Evolutionary conservation across 2,329 filamentous ascomycete species (phyloP).

Genomic region (Microascus cirrosus): DNA sequence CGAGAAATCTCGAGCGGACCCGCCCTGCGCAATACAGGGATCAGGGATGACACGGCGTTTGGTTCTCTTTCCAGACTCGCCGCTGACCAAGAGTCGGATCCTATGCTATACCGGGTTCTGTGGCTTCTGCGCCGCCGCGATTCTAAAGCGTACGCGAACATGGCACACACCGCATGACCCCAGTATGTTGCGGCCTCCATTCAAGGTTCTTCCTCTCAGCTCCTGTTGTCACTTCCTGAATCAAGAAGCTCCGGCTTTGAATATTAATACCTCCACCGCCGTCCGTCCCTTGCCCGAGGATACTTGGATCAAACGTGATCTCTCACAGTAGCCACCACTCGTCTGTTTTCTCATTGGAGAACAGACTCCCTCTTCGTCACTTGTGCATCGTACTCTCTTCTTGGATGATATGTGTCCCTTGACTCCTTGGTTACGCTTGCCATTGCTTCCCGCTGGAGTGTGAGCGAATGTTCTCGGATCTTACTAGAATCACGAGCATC

Average conservation of each 20-base stretch:
- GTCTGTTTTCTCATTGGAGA: neutral
- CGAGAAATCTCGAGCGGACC: neutral
- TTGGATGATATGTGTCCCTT: neutral
- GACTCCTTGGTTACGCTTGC: neutral
- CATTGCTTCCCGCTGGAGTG: neutral
- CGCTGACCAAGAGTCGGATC: neutral
- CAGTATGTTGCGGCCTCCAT: neutral
- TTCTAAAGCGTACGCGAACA: neutral
- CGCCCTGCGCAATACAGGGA: neutral
- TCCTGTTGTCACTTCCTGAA: neutral
- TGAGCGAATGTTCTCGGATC: neutral
- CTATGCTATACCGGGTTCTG: neutral
- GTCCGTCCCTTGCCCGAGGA: neutral
- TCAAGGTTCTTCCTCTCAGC: neutral
- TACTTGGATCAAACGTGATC: neutral
- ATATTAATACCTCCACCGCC: neutral
- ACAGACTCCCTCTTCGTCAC: neutral
- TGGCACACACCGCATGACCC: neutral
- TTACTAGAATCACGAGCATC: neutral
- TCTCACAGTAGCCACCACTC: neutral
- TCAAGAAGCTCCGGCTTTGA: neutral
- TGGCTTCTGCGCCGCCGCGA: neutral
- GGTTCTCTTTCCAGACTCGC: neutral
- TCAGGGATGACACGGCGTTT: neutral
- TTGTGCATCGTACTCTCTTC: neutral